Conservation (phyloP, 306 rosid genomes). For the Cucurbita argyrosperma region DNA sequence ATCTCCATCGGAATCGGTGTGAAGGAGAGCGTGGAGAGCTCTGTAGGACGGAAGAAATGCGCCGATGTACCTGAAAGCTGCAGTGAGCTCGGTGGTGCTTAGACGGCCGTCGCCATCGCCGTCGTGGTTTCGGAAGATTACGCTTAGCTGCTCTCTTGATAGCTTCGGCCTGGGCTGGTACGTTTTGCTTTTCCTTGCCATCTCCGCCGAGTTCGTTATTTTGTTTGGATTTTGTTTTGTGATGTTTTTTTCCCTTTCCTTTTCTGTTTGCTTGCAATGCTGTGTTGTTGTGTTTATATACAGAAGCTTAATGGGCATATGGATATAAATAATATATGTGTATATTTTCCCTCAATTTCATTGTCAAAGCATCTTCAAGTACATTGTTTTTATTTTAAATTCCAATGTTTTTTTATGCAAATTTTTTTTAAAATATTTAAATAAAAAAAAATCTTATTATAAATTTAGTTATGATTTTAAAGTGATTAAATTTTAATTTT, state of each 20-base stretch:
- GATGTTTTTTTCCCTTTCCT: no score
- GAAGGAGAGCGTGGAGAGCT: background rate
- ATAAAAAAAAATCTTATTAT: no score
- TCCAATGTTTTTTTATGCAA: no score
- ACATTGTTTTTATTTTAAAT: no score
- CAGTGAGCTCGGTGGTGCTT: background rate
- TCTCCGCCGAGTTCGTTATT: background rate
- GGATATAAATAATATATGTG: background rate
- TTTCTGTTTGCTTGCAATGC: background rate
- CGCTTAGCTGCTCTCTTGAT: background rate
- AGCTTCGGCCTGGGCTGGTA: background rate
- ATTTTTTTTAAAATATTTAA: no score
- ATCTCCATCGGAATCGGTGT: slow-evolving; percentile 12
- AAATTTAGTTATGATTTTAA: no score
- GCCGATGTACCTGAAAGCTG: slow-evolving; percentile 2
- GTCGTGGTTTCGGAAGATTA: slow-evolving; percentile 3
- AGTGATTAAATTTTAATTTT: no score
- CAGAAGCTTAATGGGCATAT: background rate
- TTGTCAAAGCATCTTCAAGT: no score
- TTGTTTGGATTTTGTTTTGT: background rate
- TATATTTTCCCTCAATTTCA: background rate
- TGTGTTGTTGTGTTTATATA: background rate
- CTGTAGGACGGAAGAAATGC: background rate
- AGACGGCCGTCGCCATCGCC: background rate
- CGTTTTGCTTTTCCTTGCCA: background rate